Evolutionary conservation across 495 filamentous ascomycete genomes (phyloP), one percentile per base, ranked within the genome.

Genomic region (Aspergillus nidulans): DNA sequence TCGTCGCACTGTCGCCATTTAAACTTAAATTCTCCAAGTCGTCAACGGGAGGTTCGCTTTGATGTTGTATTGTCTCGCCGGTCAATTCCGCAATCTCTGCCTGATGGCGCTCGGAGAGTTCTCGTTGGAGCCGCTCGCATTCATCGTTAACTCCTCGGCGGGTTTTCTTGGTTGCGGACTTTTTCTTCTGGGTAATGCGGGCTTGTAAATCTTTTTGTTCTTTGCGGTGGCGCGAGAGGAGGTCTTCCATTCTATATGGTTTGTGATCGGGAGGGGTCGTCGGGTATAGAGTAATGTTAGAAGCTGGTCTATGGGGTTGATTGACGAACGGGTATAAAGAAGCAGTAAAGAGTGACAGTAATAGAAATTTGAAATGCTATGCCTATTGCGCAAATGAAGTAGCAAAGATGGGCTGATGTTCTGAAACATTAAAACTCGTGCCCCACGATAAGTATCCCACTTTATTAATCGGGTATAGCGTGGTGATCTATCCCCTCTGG

Each of bases 111-210:
- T 87, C 83, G 44, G 79, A 81, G n/a, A 92, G 68, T 28, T 87
- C 76, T 18, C 74, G 67, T 69, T 92, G 89, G 52, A 92, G 77
- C 52, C 79, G 73, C 25, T 85, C 85, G 68, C 90, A 94, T 72
- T 95, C 88, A 57, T 90, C 84, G 62, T 88, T 91, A 59, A 97
- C 79, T 38, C 86, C 86, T 70, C 91, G 95, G 26, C 94, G 83
- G 15, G 91, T 97, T 80, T 96, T 97, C 74, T 97, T 98, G 34
- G 87, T 94, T 23, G 94, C 91, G 50, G 85, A 81, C 74, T 96
- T 97, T 76, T 96, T 97, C 75, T 96, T 96, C 73, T 89, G 91
- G 6, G 89, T 96, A 58, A 94, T 85, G 21, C 85, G 83, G 32
- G 81, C 75, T 72, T 92, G 88, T 19, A 98, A 79, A 38, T 98